Conservation (phyloP, 352 stramenopile genomes). For the Phytophthora agathidicida region DNA sequence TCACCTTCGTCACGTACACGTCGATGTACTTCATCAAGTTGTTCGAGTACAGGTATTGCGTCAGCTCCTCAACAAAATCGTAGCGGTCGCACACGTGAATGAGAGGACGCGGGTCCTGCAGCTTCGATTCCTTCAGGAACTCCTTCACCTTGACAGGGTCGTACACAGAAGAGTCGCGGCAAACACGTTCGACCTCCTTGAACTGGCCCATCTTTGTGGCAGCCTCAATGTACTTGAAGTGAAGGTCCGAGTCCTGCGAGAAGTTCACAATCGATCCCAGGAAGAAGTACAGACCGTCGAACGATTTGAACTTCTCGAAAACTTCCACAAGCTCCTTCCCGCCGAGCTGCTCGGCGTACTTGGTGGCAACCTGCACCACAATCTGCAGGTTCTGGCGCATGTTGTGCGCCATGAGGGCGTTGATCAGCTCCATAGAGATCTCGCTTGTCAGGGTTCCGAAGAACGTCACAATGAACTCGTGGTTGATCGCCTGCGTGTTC, state of each 20-base stretch:
- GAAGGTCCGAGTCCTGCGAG: slow-evolving; percentile 97
- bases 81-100: slow-evolving; percentile 99
- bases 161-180: slow-evolving; percentile 99
- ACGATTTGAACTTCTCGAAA: slow-evolving; percentile 99
- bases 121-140: slow-evolving; percentile 99
- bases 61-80: slow-evolving; percentile 99
- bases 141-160: slow-evolving; percentile 99
- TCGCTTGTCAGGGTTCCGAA: slow-evolving; percentile 98
- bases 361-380: slow-evolving; percentile 98
- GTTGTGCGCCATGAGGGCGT: slow-evolving; percentile 98
- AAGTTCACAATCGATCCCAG: slow-evolving; percentile 99
- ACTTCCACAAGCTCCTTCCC: slow-evolving; percentile 97
- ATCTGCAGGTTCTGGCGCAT: slow-evolving; percentile 98
- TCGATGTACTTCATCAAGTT: slow-evolving; percentile 99
- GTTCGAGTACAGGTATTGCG: slow-evolving; percentile 99
- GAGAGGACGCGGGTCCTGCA: slow-evolving; percentile 98
- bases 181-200: slow-evolving; percentile 99
- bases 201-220: slow-evolving; percentile 99
- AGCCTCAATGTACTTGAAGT: slow-evolving; percentile 99
- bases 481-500: slow-evolving; percentile 92
- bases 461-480: slow-evolving; percentile 99
- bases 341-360: slow-evolving; percentile 94
- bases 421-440: slow-evolving; percentile 98
- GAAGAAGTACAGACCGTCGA: slow-evolving; percentile 99
- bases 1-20: slow-evolving; percentile 98